Evolutionary conservation across 108 stramenopile genomes (phyloP), one percentile per base, ranked within the genome.

Genomic region (Cylindrotheca closterium): DNA sequence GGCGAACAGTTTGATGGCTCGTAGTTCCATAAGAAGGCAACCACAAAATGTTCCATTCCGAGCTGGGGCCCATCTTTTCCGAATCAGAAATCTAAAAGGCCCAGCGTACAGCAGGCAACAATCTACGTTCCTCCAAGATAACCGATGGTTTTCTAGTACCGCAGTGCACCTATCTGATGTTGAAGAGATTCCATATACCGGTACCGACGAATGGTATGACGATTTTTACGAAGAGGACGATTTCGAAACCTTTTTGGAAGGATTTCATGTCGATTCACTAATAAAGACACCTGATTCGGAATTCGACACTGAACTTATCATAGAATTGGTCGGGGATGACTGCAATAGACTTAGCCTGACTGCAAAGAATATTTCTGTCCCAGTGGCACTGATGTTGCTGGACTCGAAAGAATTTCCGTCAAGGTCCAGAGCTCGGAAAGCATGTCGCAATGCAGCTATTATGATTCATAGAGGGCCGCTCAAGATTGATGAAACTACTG

Each of bases 311-410:
- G 47, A 58, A 1, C n/a, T 24, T 5, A 60, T 74, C 2, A 15
- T 49, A 25, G 19, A 51, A 30, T 32, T 73, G 30, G 51, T 67
- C 1, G 42, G 21, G 15, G 49, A 67, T 19, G 74, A 68, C 34
- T 47, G 69, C 21, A 46, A 67, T 42, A 68, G 88, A 63, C 58
- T 90, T 48, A 49, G 79, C 26, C 51, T 93, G 49, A 55, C 68
- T 19, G 28, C 77, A 0, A 27, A 60, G 10, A 91, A 94, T 74
- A 77, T 94, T 0, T 79, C 84, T 48, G 57, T 90, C 7, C 93
- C 89, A 4, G 72, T 79, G 8, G 89, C 89, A 18, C 71, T 94
- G 56, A 82, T 91, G 78, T 29, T 94, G 63, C 29, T 89, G 23
- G 85, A 88, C 78, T 75, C 78, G 8, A 54, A 69, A 21, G 77